A percentile compares a stretch with the other conserved stretches of the same genome.
Conservation (phyloP, 202 grass and related monocot genomes). For the Cymbopogon flexuosus region DNA sequence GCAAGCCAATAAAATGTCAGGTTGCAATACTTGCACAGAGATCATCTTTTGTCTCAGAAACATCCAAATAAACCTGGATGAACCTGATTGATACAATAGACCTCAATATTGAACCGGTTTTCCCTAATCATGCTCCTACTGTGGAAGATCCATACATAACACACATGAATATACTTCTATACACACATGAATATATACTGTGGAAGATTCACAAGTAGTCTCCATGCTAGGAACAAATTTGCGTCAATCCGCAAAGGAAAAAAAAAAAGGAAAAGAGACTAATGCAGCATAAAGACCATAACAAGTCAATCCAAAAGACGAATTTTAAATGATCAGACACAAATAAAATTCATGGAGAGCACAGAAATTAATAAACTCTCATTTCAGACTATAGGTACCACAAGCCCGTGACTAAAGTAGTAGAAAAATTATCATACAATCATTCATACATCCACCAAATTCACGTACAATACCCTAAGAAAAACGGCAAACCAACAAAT, state of each 20-base stretch:
- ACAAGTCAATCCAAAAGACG: neutral
- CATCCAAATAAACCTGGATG: slow-evolving; percentile 1
- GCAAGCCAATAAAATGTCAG: neutral
- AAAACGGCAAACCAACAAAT: neutral
- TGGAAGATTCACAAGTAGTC: neutral
- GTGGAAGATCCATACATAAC: neutral
- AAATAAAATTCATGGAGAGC: neutral
- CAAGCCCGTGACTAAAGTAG: neutral
- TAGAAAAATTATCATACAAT: neutral
- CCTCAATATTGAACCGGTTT: neutral
- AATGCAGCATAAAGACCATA: neutral
- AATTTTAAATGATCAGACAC: neutral
- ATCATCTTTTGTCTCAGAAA: neutral
- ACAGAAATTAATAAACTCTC: neutral
- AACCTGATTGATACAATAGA: neutral
- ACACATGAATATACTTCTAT: neutral
- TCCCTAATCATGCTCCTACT: neutral
- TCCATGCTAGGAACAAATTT: neutral
- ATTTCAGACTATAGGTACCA: neutral
- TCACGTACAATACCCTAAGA: neutral
- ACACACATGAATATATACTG: neutral
- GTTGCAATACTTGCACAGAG: neutral
- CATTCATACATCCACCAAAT: neutral
- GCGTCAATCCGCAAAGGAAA: neutral
- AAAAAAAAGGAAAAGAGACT: neutral